phyloP scores from a whole-genome alignment of 2,329 filamentous ascomycete genomes.

The Verticillium tricorpus region DNA sequence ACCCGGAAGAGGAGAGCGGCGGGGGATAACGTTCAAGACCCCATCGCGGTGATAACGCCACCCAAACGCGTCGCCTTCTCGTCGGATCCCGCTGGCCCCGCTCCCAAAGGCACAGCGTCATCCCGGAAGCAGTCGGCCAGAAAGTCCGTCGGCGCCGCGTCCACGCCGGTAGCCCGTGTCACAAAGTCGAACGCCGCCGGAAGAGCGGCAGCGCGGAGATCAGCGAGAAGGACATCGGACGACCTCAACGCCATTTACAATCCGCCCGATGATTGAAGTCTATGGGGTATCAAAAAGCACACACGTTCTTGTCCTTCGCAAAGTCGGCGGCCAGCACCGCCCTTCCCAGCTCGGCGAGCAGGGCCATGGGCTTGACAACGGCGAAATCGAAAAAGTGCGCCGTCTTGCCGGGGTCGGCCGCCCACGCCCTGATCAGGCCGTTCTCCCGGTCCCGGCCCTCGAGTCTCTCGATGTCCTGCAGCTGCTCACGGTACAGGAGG shows the following conservation, averaged over 20 bases:
- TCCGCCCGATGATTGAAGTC: neutral
- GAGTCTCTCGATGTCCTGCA: slow-evolving; percentile 44
- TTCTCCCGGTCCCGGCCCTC: slow-evolving; percentile 40
- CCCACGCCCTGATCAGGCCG: slow-evolving; percentile 39
- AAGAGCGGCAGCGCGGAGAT: neutral
- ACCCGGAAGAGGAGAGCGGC: neutral
- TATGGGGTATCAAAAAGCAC: neutral
- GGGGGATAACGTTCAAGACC: neutral
- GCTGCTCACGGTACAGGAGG: slow-evolving; percentile 37
- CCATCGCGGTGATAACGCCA: neutral
- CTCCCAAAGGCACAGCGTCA: neutral
- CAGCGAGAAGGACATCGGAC: neutral
- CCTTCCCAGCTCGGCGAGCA: slow-evolving; percentile 41
- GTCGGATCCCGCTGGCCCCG: neutral
- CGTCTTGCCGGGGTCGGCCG: slow-evolving; percentile 30
- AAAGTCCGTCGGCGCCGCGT: neutral
- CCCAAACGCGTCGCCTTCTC: neutral
- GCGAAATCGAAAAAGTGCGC: slow-evolving; percentile 43
- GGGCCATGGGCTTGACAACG: slow-evolving; percentile 42
- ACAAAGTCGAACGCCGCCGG: neutral
- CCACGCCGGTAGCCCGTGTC: neutral
- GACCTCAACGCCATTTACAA: neutral
- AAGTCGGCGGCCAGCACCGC: slow-evolving; percentile 39
- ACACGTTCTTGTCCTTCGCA: slow-evolving; percentile 10
- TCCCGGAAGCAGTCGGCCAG: neutral